Base-by-base conservation (phyloP, 352 stramenopile species). In the Phytopythium ostracodes region DNA sequence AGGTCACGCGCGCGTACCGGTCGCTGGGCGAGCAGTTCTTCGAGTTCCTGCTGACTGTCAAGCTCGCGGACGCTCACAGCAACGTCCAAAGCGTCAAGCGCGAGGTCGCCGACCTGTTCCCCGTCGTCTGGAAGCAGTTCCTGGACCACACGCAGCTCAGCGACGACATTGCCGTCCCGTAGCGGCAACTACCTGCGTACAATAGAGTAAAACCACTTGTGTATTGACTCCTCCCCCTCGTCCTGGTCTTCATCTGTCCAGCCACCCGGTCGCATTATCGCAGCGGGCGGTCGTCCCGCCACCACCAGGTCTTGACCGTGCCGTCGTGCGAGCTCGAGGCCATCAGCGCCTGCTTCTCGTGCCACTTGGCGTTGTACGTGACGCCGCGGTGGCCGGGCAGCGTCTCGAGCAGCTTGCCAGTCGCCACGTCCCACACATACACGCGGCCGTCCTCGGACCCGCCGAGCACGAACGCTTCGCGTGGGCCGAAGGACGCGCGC, bases 241-340 rank as follows among this genome's bases (percentile, higher is more conserved):
- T n/a, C n/a, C 27, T 59, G 36, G 9, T 24, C 9, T 40, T 29
- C 4, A 24, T 38, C 53, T 33, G 29, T 7, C 4, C 29, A 7
- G 29, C 4, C 42, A 12, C 14, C 12, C n/a, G 43, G 4, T 18
- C 43, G 64, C 63, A 83, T 79, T 68, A 72, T 55, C 71, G 18
- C 33, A 57, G 12, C 25, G 53, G 74, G 42, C 71, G 84, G 63
- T 81, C 78, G 66, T 93, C 82, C 59, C 89, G 74, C 81, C 81
- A 95, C 85, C 84, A 96, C 88, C 88, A 96, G 15, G 86, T 95
- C 63, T 94, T 94, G 33, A 96, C 83, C n/a, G 88, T 95, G 49
- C 83, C 86, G 47, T 96, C 88, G 56, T 96, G 86, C 22, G 81
- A 94, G 52, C 88, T 94, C 0, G 83, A 94, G 20, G 81, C 84